Evolutionary conservation across 1,284 basidiomycete species (phyloP), one percentile per base, ranked within the genome.

Genomic region (Vanrija sp.): DNA sequence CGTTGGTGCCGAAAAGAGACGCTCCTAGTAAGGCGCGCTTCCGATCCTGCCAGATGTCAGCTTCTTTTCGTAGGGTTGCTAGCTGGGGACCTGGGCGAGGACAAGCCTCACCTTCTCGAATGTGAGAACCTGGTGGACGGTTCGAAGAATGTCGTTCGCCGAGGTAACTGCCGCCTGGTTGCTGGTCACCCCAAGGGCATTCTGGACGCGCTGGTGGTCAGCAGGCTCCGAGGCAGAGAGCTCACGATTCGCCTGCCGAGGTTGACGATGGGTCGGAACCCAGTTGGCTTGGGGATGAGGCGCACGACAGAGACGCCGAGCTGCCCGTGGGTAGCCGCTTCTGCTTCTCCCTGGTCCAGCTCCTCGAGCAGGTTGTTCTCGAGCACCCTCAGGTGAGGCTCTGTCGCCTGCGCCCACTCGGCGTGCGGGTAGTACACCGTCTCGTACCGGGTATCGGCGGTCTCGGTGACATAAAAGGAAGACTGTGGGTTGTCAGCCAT

Each of bases 201-300:
- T 52, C 18, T 24, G 24, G 4, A 47, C 37, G 46, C 52, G 53
- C 62, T 63, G 45, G 10, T n/a, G 19, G 19, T 45, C 22, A 53
- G 31, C 23, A 10, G 8, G 8, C 20, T 66, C 4, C 68, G 56
- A 16, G 14, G 4, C 18, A 41, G 15, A 15, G 7, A 23, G 54
- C 67, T 51, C 37, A 69, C 68, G 39, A 81, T 80, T 58, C 84
- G 84, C 27, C 87, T 81, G 14, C 86, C 83, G 35, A 98, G 77
- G 68, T 98, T 98, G 35, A 97, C 89, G 56, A 99, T 96, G 0
- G 94, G 94, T 27, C 96, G 81, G 4, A 98, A 90, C 0, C 95
- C 94, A 4, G 83, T 89, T 51, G 94, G 92, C 73, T 99, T 99
- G 0, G 95, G 96, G 23, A 98, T 77, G 1, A 98, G 78, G 3